phyloP scores from a whole-genome alignment of 305 asterid species.

The Fraxinus angustifolia region DNA sequence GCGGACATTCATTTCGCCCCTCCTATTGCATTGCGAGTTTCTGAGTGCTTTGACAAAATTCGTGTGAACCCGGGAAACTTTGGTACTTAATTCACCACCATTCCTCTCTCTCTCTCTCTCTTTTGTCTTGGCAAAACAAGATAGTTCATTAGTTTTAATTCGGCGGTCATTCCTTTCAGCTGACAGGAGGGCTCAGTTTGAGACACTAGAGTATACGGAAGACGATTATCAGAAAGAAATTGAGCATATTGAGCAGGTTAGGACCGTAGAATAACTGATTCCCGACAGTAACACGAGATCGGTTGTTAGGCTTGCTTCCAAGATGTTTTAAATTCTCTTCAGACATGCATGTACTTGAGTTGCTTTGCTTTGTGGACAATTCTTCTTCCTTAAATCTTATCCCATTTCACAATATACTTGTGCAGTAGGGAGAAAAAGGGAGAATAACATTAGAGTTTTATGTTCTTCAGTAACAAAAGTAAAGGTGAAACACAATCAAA shows the following conservation, averaged over 20 bases:
- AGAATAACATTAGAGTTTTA: not conserved
- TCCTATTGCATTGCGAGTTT: conserved; percentile 82
- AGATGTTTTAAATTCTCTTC: not conserved
- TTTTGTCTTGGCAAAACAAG: not conserved
- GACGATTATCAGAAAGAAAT: conserved; percentile 93
- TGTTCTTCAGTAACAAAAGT: not conserved
- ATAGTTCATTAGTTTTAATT: conserved; percentile 10
- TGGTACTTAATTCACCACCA: conserved; percentile 47
- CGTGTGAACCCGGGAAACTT: conserved; percentile 99
- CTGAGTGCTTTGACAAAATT: conserved; percentile 97
- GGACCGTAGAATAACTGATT: not conserved
- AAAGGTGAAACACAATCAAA: not conserved
- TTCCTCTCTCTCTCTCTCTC: not conserved
- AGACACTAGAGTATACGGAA: conserved; percentile 84
- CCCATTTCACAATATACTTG: not conserved
- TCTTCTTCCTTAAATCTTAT: not conserved
- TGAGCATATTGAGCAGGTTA: conserved; percentile 78
- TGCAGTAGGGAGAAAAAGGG: not conserved
- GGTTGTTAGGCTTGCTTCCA: not conserved
- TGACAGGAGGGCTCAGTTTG: conserved; percentile 98
- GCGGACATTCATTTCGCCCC: conserved; percentile 99
- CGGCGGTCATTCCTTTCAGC: conserved; percentile 54
- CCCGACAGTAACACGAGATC: not conserved
- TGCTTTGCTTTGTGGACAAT: not conserved
- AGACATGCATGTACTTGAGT: not conserved